These are phyloP conservation scores for Phytophthora niederhauseri DNA, from an alignment of 352 stramenopile species.

Conservation along the genomic window DNA sequence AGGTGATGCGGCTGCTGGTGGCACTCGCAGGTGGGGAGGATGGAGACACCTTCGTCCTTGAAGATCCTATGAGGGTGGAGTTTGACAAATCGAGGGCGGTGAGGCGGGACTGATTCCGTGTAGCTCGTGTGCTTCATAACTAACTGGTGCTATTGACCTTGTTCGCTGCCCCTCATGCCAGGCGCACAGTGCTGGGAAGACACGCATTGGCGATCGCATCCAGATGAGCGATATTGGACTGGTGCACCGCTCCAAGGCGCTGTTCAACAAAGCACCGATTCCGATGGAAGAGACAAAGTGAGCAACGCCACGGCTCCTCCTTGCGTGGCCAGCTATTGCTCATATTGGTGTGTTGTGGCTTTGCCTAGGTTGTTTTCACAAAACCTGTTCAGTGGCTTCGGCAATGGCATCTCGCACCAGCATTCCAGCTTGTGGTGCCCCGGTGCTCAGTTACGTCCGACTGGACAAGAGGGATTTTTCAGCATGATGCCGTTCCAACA, in stretches of 20 bases:
- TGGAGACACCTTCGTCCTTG: conserved; percentile 61
- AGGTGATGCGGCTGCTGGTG: conserved; percentile 58
- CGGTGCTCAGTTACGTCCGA: background rate
- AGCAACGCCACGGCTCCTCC: background rate
- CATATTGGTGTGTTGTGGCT: conserved; percentile 9
- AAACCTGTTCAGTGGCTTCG: conserved; percentile 31
- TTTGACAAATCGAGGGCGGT: conserved; percentile 18
- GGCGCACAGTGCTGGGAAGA: conserved; percentile 13
- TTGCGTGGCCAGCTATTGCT: background rate
- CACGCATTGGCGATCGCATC: conserved; percentile 62
- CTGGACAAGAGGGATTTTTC: conserved; percentile 18
- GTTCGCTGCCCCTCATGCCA: background rate
- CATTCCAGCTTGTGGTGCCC: conserved; percentile 41
- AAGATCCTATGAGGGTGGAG: conserved; percentile 48
- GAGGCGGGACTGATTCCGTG: background rate
- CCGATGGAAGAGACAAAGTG: conserved; percentile 46
- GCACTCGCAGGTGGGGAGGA: conserved; percentile 60
- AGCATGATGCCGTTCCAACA: conserved; percentile 28
- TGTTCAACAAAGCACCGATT: conserved; percentile 45
- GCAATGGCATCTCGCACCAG: conserved; percentile 35
- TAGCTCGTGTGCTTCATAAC: background rate
- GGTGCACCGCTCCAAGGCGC: conserved; percentile 36
- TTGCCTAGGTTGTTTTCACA: conserved; percentile 31
- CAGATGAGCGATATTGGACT: conserved; percentile 55
- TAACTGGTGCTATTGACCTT: conserved; percentile 6